These are phyloP conservation scores for Cryptomeria japonica DNA, from an alignment of 75 land plant species.

Conservation along the genomic window DNA sequence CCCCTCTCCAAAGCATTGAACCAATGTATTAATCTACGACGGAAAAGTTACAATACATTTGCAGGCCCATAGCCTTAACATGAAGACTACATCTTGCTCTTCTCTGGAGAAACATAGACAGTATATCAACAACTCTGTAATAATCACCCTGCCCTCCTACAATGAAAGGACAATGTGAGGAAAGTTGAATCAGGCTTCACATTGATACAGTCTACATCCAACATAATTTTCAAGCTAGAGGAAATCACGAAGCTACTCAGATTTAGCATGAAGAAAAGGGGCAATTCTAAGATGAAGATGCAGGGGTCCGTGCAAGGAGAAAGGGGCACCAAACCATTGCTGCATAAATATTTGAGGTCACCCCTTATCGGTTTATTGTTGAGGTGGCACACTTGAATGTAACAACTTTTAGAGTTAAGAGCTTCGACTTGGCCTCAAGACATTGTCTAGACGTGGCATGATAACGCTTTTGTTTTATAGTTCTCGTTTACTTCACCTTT, in stretches of 20 bases:
- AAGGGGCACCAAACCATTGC: constrained; percentile 43
- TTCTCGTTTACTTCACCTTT: too few relatives aligned
- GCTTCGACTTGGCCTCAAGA: constrained; percentile 47
- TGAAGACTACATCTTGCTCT: too few relatives aligned
- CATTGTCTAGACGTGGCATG: constrained; percentile 66
- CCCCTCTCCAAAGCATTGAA: too few relatives aligned
- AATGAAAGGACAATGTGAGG: too few relatives aligned
- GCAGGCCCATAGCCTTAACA: too few relatives aligned
- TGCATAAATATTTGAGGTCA: constrained; percentile 62
- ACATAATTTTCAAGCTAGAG: constrained; percentile 36
- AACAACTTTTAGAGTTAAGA: constrained; percentile 36
- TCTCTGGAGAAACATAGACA: too few relatives aligned
- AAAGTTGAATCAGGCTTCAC: constrained; percentile 31
- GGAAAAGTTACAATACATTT: too few relatives aligned
- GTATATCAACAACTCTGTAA: too few relatives aligned
- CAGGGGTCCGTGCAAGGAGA: constrained; percentile 15
- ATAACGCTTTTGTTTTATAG: not conserved
- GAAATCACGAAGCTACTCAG: constrained; percentile 21
- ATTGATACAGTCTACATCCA: constrained; percentile 26
- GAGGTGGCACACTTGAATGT: constrained; percentile 59
- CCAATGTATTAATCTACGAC: too few relatives aligned
- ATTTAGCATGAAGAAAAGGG: constrained; percentile 15
- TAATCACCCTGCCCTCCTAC: too few relatives aligned
- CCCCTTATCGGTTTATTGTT: constrained; percentile 44
- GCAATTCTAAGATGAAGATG: constrained; percentile 37